Conservation (phyloP, 1,139 yeast genomes). For the Diutina pseudorugosa region DNA sequence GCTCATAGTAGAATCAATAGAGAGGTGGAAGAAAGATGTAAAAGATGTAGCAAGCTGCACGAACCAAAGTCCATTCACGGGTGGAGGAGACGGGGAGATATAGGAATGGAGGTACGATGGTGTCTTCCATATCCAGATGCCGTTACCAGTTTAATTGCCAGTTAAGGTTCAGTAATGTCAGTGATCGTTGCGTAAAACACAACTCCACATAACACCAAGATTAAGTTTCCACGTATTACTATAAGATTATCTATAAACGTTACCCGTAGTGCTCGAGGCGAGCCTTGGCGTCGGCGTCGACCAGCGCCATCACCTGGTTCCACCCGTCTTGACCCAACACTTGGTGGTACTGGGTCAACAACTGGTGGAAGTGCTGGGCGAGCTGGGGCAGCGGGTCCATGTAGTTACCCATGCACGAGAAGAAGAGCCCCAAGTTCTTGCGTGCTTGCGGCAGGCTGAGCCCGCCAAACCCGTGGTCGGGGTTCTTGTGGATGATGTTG, state of each 20-base stretch:
- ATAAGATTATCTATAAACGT: not conserved
- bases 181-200: too few relatives aligned
- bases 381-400: constrained; percentile 36
- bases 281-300: constrained; percentile 3
- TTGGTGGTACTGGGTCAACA: constrained; percentile 34
- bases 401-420: constrained; percentile 57
- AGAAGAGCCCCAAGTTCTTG: constrained; percentile 39
- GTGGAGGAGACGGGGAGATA: too few relatives aligned
- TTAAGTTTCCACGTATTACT: too few relatives aligned
- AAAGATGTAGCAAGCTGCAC: too few relatives aligned
- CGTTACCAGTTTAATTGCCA: too few relatives aligned
- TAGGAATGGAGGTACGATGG: too few relatives aligned
- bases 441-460: constrained; percentile 32
- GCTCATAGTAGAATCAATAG: too few relatives aligned
- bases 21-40: too few relatives aligned
- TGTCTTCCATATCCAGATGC: too few relatives aligned
- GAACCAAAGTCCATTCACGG: too few relatives aligned
- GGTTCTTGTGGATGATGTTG: constrained; percentile 49
- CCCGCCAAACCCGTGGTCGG: constrained; percentile 47
- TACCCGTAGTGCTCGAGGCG: not conserved
- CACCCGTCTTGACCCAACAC: constrained; percentile 25
- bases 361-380: constrained; percentile 28
- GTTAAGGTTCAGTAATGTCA: too few relatives aligned
- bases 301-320: constrained; percentile 1
- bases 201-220: too few relatives aligned